These are phyloP conservation scores for Escovopsis weberi DNA, from an alignment of 2,329 filamentous ascomycete species.

Conservation along the genomic window DNA sequence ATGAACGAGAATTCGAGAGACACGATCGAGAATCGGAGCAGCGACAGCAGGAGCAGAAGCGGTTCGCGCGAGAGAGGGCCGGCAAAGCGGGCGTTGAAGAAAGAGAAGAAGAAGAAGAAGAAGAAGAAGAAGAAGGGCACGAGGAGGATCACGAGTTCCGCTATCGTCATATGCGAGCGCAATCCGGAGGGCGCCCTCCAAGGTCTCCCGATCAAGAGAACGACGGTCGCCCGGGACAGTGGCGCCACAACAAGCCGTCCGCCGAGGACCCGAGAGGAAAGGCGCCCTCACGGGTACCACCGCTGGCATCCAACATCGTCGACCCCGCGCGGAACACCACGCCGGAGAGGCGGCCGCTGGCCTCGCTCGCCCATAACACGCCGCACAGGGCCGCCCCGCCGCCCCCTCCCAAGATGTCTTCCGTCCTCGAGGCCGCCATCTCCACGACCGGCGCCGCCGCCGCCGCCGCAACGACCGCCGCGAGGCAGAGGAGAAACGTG, in stretches of 20 bases:
- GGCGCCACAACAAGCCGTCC: slow-evolving; percentile 38
- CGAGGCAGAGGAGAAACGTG: slow-evolving; percentile 63
- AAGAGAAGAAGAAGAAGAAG: slow-evolving; percentile 18
- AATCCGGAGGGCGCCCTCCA: slow-evolving; percentile 44
- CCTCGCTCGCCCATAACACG: slow-evolving; percentile 46
- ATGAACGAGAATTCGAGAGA: slow-evolving; percentile 9
- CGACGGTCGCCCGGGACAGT: slow-evolving; percentile 56
- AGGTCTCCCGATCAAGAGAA: slow-evolving; percentile 68
- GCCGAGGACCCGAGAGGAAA: slow-evolving; percentile 41
- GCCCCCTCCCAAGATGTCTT: slow-evolving; percentile 83
- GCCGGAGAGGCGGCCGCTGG: slow-evolving; percentile 42
- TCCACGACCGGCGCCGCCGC: slow-evolving; percentile 47
- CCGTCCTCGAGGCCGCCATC: slow-evolving; percentile 81
- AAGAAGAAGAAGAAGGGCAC: slow-evolving; percentile 9
- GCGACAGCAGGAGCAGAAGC: too few relatives aligned
- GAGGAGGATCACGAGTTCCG: slow-evolving; percentile 26
- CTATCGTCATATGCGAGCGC: slow-evolving; percentile 29
- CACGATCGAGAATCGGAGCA: too few relatives aligned
- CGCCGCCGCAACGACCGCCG: slow-evolving; percentile 59
- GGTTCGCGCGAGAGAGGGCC: too few relatives aligned
- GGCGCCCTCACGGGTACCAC: slow-evolving; percentile 30
- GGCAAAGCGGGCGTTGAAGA: too few relatives aligned
- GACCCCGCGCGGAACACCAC: slow-evolving; percentile 23
- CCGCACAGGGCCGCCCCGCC: slow-evolving; percentile 64
- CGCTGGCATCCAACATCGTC: slow-evolving; percentile 25